Evolutionary conservation across 139 green algal genomes (phyloP), one percentile per base, ranked within the genome.

Genomic region (Dunaliella sp.): DNA sequence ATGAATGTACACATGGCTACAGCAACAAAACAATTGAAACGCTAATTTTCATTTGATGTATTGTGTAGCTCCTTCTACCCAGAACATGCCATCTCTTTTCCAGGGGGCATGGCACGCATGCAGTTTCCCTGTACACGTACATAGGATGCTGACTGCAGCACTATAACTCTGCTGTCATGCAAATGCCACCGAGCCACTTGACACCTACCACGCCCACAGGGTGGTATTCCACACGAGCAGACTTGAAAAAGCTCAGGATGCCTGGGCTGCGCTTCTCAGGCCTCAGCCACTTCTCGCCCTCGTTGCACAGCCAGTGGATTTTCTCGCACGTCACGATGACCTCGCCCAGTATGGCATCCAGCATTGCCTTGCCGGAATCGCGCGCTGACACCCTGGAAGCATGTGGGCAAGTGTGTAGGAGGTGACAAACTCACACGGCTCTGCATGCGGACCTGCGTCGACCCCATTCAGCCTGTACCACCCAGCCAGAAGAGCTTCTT

Each of bases 221-320:
- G 32, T 96, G 88, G 82, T 94, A 99, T 91, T 99, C 96, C 30
- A 99, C 97, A 24, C 95, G 89, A 0, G 96, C 93, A 0, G 87
- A 80, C 91, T 99, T 99, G 94, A 98, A 98, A 80, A 99, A 97
- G 91, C 96, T 96, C 96, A 99, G 98, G 85, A 90, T 87, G 26
- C 97, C 95, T 1, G 95, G 89, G 2, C 89, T 94, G 35, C 97
- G 90, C 0, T 86, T 77, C 83, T 99, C 95, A 22, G 97, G 97
- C 77, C 86, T 88, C 77, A 99, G 94, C 85, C 90, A 94, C 3
- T 80, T 76, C 90, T 98, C 95, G 0, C 96, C 97, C 78, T 99
- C 93, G 1, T 87, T 87, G n/a, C 94, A 84, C 76, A 99, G 90
- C 97, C 97, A 99, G 34, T 90, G 88, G 34, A 99, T 96, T 91